Base-by-base conservation (phyloP, 768 basidiomycete species). In the Mycena indigotica region DNA sequence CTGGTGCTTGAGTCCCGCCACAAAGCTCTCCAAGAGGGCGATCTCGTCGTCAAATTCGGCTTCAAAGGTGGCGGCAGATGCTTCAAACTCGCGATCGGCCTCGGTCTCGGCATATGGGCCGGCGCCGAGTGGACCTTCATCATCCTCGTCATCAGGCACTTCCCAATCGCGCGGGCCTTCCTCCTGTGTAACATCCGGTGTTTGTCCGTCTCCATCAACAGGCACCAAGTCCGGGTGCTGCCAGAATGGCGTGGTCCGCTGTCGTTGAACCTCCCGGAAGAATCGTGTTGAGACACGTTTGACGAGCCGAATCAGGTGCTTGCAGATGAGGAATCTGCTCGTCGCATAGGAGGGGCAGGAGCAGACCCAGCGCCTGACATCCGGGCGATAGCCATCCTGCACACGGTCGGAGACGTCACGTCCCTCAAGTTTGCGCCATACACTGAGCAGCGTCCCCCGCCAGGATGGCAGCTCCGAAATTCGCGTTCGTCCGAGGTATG, bases 251-350 rank as follows among this genome's bases (percentile, higher is more conserved):
- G 48, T 53, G 3, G 57, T 63, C 15, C 61, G 32, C 25, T 65
- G 53, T 2, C 53, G 25, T 26, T 35, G 23, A 1, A 64, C 67
- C 40, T 68, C 44, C 0, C 61, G 64, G 41, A 67, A 68, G 35
- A 68, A 68, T 10, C 41, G 10, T 3, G 64, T 62, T 10, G 28
- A 21, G 19, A 65, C 63, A 3, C 53, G 55, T 10, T 66, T 49
- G 1, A 55, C 53, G 10, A 13, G 40, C 50, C 67, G 64, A 1
- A 68, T 55, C 1, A 68, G 53, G 32, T 67, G 61, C 39, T 68
- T 68, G 38, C 67, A 67, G 4, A 67, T 10, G 16, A 68, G 56
- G 24, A 67, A 68, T 2, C 53, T 45, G 46, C 61, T 63, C 39
- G 46, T 65, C 24, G 44, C 51, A 28, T 68, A 61, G 21, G 35